phyloP scores from a whole-genome alignment of 1,139 yeast species.

The Yamadazyma spencermartinsiae region DNA sequence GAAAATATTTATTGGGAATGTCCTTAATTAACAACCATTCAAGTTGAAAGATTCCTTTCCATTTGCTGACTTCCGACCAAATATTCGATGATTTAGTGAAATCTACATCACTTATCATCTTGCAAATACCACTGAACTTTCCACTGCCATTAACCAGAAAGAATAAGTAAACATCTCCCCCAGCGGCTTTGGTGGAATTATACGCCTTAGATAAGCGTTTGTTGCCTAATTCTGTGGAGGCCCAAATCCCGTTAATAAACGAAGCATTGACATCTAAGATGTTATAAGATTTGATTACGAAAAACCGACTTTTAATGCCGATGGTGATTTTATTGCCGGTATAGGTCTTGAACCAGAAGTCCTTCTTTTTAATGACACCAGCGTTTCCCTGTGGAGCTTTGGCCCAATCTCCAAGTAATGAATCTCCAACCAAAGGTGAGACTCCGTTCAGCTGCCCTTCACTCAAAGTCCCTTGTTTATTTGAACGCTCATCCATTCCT shows the following conservation, averaged over 20 bases:
- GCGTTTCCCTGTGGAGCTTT: neutral
- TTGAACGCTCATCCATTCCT: too few relatives aligned
- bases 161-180: conserved; percentile 41
- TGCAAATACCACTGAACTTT: conserved; percentile 62
- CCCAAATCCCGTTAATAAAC: conserved; percentile 52
- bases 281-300: conserved; percentile 57
- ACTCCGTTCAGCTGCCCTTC: too few relatives aligned
- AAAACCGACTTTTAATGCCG: conserved; percentile 28
- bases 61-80: conserved; percentile 50
- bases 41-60: conserved; percentile 54
- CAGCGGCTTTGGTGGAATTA: conserved; percentile 11
- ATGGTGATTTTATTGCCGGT: neutral
- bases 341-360: conserved; percentile 1
- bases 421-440: too few relatives aligned
- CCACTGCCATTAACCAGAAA: conserved; percentile 64
- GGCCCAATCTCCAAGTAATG: too few relatives aligned
- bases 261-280: conserved; percentile 52
- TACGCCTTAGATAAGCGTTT: conserved; percentile 42
- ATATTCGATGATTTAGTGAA: conserved; percentile 38
- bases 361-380: neutral
- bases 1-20: conserved; percentile 48
- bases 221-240: conserved; percentile 60
- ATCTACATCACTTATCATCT: conserved; percentile 46
- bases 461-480: too few relatives aligned
- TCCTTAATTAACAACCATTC: conserved; percentile 55